phyloP scores from a whole-genome alignment of 495 filamentous ascomycete species.

The Annulohypoxylon maeteangense region DNA sequence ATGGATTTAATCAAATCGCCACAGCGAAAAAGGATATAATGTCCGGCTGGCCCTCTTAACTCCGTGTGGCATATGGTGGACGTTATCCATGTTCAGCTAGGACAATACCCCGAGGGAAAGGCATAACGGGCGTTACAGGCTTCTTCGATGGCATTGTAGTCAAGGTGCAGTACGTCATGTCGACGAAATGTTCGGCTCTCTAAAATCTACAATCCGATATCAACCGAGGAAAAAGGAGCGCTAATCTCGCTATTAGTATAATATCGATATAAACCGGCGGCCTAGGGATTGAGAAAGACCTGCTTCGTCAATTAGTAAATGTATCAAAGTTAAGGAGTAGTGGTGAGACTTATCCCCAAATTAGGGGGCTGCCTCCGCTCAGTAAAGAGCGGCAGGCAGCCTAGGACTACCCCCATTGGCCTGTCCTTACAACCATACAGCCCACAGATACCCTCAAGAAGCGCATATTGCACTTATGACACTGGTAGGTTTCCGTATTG shows the following conservation, averaged over 20 bases:
- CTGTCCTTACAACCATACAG: slow-evolving; percentile 48
- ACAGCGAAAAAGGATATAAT: background rate
- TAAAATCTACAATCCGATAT: background rate
- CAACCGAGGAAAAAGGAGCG: background rate
- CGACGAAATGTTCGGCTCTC: too few species aligned
- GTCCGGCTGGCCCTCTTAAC: background rate
- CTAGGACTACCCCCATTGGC: slow-evolving; percentile 56
- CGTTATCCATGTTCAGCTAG: background rate
- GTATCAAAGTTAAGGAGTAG: slow-evolving; percentile 37
- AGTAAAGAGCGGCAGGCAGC: slow-evolving; percentile 55
- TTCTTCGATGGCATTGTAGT: too few species aligned
- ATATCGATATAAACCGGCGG: background rate
- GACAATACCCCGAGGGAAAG: background rate
- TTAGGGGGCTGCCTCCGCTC: slow-evolving; percentile 65
- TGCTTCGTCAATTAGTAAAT: slow-evolving; percentile 45
- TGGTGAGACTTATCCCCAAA: slow-evolving; percentile 72
- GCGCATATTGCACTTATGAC: slow-evolving; percentile 20
- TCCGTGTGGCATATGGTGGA: background rate
- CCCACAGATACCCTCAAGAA: slow-evolving; percentile 34
- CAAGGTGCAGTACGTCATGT: too few species aligned
- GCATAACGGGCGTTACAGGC: background rate
- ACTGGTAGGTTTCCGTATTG: slow-evolving; percentile 27
- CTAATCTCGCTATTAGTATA: background rate
- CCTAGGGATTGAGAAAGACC: too few species aligned
- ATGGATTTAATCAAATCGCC: background rate